Evolutionary conservation across 129 eudicot genomes (phyloP), one percentile per base, ranked within the genome.

Genomic region (Escallonia herrerae): DNA sequence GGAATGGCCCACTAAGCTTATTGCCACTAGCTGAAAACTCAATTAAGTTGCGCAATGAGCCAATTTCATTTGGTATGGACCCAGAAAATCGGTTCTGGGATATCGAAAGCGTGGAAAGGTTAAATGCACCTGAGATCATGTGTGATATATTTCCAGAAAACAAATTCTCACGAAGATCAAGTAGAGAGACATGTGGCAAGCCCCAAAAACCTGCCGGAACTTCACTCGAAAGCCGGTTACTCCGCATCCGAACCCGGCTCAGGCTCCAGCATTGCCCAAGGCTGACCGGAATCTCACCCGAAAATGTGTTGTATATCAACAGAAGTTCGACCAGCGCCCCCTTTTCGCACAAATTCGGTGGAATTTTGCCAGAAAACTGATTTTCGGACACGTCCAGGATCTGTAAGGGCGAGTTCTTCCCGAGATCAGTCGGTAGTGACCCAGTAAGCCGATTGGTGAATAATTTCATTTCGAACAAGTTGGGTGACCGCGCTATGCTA

Each of bases 201-300:
- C 89, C 85, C 96, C 98, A 91, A n/a, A 91, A 70, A 5, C 52
- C 81, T 0, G 66, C 72, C 8, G 95, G 98, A 68, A 91, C 82
- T 22, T 87, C 81, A 9, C 98, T 95, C 4, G 81, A 72, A 5
- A 91, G 71, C 15, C 56, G 64, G 63, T 91, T 91, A 10, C 41
- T 56, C 22, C 79, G 49, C 43, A 91, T 41, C 13, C 98, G 72
- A 37, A 91, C 78, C 15, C 98, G 71, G 2, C 15, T 47, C 67
- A 87, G 63, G 41, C 75, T 87, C 74, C 56, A 60, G 44, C 98
- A 91, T 41, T 77, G 72, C 6, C 75, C 84, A 0, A 85, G 76
- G 73, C 64, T 75, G 2, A 33, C 79, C 37, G 98, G 98, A 63
- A 91, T 66, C 13, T 52, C 65, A 7, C 98, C 96, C 0, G 89